Evolutionary conservation across 202 grass and related monocot genomes (phyloP).

Genomic region (Setaria italica): DNA sequence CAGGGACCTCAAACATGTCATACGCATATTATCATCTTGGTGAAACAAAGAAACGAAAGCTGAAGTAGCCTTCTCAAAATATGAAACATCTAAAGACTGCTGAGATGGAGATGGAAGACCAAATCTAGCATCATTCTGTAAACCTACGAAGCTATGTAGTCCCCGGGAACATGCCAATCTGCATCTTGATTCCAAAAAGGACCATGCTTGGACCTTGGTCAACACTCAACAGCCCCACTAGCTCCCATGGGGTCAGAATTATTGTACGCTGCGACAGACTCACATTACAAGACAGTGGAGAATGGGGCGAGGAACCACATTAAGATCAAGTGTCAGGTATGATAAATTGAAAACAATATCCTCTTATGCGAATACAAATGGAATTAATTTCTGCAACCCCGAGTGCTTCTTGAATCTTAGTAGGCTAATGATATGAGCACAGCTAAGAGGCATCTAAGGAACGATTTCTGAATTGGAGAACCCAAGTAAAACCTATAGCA

Average conservation of each 20-base stretch:
- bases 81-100: background rate
- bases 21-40: background rate
- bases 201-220: conserved; percentile 50
- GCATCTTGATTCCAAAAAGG: conserved; percentile 29
- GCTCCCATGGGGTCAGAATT: conserved; percentile 49
- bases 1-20: background rate
- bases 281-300: conserved; percentile 30
- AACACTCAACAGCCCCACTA: conserved; percentile 48
- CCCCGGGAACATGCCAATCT: background rate
- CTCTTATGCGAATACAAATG: conserved; percentile 18
- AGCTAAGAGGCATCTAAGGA: background rate
- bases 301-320: conserved; percentile 39
- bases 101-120: background rate
- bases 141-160: background rate
- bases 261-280: conserved; percentile 55
- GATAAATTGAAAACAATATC: conserved; percentile 42
- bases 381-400: conserved; percentile 22
- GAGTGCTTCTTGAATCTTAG: conserved; percentile 29
- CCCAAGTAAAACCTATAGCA: background rate
- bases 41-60: background rate
- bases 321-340: conserved; percentile 39
- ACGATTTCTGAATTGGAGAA: conserved; percentile 20
- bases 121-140: background rate
- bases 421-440: background rate
- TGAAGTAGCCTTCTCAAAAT: background rate